A percentile compares a stretch with the other conserved stretches of the same genome.
Evolutionary conservation across 768 basidiomycete species (phyloP).

Genomic region (Trichaptum fuscoviolaceum): DNA sequence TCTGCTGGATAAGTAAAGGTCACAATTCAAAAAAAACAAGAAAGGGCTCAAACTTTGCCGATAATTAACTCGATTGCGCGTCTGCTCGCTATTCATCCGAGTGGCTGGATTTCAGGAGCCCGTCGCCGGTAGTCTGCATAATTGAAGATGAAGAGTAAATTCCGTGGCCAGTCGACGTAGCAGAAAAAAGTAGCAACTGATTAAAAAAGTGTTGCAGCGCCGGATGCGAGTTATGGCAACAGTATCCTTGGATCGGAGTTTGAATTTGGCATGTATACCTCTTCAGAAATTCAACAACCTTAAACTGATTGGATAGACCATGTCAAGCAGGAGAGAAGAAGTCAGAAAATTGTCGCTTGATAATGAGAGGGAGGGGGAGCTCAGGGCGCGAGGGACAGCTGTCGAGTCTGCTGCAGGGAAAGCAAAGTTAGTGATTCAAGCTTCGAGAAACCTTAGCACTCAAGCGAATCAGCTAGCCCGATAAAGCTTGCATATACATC

Average conservation of each 20-base stretch:
- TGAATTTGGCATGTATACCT: background rate
- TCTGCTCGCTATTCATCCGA: background rate
- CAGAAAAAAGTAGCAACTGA: background rate
- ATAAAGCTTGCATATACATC: background rate
- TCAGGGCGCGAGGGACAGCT: too few species aligned
- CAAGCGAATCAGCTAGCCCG: background rate
- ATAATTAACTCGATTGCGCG: background rate
- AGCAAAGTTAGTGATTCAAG: slow-evolving; percentile 1
- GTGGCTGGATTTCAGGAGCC: background rate
- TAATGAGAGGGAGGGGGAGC: background rate
- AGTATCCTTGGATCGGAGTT: slow-evolving; percentile 3
- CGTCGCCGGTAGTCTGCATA: background rate
- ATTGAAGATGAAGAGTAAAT: background rate
- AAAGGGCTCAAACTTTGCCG: background rate
- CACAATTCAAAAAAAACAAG: background rate
- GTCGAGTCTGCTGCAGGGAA: background rate
- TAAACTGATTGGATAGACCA: background rate
- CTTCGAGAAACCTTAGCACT: background rate
- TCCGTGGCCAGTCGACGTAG: slow-evolving; percentile 5
- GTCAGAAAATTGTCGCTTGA: background rate
- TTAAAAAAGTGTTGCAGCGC: slow-evolving; percentile 4
- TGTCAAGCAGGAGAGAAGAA: background rate
- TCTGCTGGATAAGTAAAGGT: background rate
- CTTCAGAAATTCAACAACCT: slow-evolving; percentile 1
- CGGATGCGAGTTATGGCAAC: slow-evolving; percentile 5